Evolutionary conservation across 768 basidiomycete species (phyloP), one percentile per base, ranked within the genome.

Genomic region (Scleroderma bovista): DNA sequence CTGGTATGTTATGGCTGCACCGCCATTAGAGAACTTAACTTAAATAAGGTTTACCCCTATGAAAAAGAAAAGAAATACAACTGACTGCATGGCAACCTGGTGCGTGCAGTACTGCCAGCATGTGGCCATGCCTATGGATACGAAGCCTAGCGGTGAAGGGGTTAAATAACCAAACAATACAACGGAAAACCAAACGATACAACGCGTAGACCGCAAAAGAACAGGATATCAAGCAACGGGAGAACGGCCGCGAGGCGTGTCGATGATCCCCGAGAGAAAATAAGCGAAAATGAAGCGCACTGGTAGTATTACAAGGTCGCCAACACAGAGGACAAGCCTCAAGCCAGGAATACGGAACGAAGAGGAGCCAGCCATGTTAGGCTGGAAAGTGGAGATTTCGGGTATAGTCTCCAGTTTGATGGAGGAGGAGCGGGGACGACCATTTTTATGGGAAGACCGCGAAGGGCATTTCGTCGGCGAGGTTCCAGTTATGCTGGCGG

Each of bases 351-450:
- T 46, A 39, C 29, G 56, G 23, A 65, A 32, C 43, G 53, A 60
- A 38, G 51, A 43, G 26, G 53, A 56, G 16, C 41, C 8, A n/a
- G 55, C 44, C 36, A 23, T 41, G 39, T 53, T 59, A 16, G 63
- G 63, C 16, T 65, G 63, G 46, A 69, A 67, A 13, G 63, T 48
- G 31, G 67, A 47, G 31, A 62, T 62, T 51, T 71, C 70, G 10
- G 67, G 68, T 52, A 71, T 73, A 13, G 72, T 71, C 54, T 71
- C 70, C n/a, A 71, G 65, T 40, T 62, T 64, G 12, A 19, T 45
- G 9, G 60, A 54, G n/a, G 57, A 50, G 16, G 51, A 46, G 43
- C 57, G 64, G 16, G 60, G 45, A 17, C 58, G 65, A 33, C 56
- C 45, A 37, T 60, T 45, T 48, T 65, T 64, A 10, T 63, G 62